Evolutionary conservation across 805 yeast species (phyloP), one percentile per base, ranked within the genome.

Genomic region (Candida tammaniensis): DNA sequence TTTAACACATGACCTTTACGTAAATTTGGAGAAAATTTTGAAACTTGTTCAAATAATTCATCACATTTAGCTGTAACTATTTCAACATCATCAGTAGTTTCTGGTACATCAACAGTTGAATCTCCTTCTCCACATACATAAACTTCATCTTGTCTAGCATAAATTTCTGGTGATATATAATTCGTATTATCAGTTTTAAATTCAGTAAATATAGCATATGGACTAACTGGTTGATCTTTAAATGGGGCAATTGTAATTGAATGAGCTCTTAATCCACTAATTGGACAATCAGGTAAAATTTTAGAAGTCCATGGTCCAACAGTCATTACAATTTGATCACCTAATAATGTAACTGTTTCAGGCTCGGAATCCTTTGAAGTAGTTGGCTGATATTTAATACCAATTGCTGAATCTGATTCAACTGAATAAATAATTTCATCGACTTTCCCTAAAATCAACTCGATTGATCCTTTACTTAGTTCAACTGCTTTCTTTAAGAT

Each of bases 101-200:
- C 96, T 4, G 98, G 98, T 21, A 93, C 77, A 35, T 85, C 89
- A 17, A 85, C 95, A 14, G 83, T 73, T 1, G 94, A 80, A 52
- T 88, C 97, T 29, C 96, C 96, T 60, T 93, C 98, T 28, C 98
- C 98, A 62, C 98, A 91, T 2, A 93, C 93, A 51, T 89, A 91
- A 26, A 91, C 93, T 59, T 93, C 98, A 60, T 91, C 96, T 50
- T 80, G 82, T 55, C 98, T 75, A 7, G 98, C 96, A 57, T 91
- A 91, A 43, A 93, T 79, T 55, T 91, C 98, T 0, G 98, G 98
- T 2, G 94, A 78, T 16, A 86, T 89, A 58, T 80, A 84, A 28
- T 78, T 72, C 27, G 68, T 68, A 15, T 72, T 66, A n/a, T 74
- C 76, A n/a, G 86, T 66, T 51, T 80, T 80, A 42, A 91, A 69